These are phyloP conservation scores for Escallonia rubra DNA, from an alignment of 129 eudicot genomes.

Conservation along the genomic window DNA sequence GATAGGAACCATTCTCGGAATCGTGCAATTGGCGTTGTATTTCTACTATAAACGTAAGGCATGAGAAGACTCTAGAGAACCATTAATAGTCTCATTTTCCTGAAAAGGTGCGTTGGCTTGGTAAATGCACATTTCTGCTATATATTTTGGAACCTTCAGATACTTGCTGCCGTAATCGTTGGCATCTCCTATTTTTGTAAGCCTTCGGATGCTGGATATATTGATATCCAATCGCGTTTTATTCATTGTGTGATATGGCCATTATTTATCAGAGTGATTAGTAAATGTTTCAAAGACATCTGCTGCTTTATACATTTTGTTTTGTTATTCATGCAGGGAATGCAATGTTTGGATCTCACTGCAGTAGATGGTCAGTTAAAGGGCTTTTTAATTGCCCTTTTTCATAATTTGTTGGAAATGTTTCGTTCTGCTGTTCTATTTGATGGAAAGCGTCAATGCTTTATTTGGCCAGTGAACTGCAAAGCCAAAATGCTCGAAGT, in stretches of 20 bases:
- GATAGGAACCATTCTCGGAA: slow-evolving; percentile 64
- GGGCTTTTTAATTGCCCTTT: not conserved
- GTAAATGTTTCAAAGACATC: not conserved
- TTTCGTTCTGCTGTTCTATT: not conserved
- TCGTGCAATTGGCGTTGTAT: slow-evolving; percentile 54
- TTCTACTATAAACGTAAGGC: slow-evolving; percentile 40
- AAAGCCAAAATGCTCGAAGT: no score
- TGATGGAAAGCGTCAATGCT: not conserved
- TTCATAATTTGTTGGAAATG: not conserved
- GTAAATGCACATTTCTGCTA: not conserved
- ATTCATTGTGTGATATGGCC: not conserved
- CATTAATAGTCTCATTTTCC: slow-evolving; percentile 57
- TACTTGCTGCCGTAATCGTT: not conserved
- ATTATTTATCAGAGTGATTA: not conserved
- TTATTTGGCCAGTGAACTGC: no score
- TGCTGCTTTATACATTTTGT: not conserved
- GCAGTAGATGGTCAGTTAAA: not conserved
- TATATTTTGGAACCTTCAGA: not conserved
- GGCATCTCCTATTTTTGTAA: not conserved
- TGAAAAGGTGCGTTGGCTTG: slow-evolving; percentile 15
- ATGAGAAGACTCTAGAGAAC: slow-evolving; percentile 38
- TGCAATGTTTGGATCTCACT: not conserved
- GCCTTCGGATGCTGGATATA: not conserved
- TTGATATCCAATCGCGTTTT: not conserved
- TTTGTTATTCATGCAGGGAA: not conserved